Conservation (phyloP, 768 basidiomycete genomes). For the Termitomyces titanicus region DNA sequence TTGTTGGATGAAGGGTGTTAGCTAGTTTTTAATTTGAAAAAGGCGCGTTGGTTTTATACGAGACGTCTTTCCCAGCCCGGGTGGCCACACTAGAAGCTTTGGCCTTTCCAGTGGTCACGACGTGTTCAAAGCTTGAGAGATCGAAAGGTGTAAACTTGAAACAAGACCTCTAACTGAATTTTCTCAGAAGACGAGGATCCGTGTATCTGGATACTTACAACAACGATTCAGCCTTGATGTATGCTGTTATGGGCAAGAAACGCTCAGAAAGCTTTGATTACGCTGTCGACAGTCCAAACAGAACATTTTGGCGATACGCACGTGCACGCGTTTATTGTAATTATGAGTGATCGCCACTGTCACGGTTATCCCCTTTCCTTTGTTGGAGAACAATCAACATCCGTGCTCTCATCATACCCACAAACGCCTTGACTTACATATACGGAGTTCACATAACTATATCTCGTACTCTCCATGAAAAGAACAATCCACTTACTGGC, state of each 20-base stretch:
- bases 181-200: neutral
- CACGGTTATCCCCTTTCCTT: too few relatives aligned
- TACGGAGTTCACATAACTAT: neutral
- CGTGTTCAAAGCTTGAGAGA: conserved; percentile 12
- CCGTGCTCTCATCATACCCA: too few relatives aligned
- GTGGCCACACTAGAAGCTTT: conserved; percentile 13
- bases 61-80: conserved; percentile 30
- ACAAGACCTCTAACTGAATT: neutral
- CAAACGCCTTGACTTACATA: neutral
- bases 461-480: too few relatives aligned
- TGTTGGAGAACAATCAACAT: neutral
- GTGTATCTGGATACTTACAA: neutral
- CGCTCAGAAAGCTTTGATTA: neutral
- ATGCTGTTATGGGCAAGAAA: neutral
- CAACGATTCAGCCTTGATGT: neutral
- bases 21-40: neutral
- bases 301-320: conserved; percentile 1
- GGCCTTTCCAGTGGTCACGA: conserved; percentile 9
- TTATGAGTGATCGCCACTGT: too few relatives aligned
- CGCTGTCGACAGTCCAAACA: conserved; percentile 2
- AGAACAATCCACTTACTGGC: too few relatives aligned
- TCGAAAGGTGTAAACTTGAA: neutral
- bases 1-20: neutral
- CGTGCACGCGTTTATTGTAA: conserved; percentile 16
- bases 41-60: conserved; percentile 20